Evolutionary conservation across 257 asterid species (phyloP).

Genomic region (Solanum boliviense): DNA sequence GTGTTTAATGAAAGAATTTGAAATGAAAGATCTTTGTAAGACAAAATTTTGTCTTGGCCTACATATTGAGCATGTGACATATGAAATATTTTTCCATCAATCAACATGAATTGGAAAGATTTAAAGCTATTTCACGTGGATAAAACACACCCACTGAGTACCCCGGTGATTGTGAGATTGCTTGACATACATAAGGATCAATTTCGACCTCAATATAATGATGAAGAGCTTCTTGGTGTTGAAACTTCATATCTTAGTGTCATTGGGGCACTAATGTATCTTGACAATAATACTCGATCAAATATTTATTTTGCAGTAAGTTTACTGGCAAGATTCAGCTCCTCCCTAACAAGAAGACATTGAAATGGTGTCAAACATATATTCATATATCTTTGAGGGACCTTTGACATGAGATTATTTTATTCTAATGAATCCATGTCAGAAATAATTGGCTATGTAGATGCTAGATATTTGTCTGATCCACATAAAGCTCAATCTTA

Average conservation of each 20-base stretch:
- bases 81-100: neutral
- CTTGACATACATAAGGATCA: neutral
- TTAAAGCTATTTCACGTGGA: neutral
- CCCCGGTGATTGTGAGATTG: neutral
- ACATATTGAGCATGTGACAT: neutral
- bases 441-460: neutral
- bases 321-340: no score
- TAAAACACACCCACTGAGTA: neutral
- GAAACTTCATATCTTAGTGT: neutral
- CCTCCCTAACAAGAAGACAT: no score
- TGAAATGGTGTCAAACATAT: neutral
- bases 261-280: neutral
- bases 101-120: neutral
- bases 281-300: neutral
- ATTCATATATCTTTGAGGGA: neutral
- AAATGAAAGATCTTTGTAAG: neutral
- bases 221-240: neutral
- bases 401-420: neutral
- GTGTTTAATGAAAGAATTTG: neutral
- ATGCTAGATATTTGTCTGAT: neutral
- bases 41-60: neutral
- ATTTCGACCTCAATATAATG: neutral
- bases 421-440: neutral
- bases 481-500: neutral
- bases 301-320: no score